A percentile compares a stretch with the other conserved stretches of the same genome.
Evolutionary conservation across 2,329 filamentous ascomycete genomes (phyloP).

Genomic region (Dendrostoma leiphaemia): DNA sequence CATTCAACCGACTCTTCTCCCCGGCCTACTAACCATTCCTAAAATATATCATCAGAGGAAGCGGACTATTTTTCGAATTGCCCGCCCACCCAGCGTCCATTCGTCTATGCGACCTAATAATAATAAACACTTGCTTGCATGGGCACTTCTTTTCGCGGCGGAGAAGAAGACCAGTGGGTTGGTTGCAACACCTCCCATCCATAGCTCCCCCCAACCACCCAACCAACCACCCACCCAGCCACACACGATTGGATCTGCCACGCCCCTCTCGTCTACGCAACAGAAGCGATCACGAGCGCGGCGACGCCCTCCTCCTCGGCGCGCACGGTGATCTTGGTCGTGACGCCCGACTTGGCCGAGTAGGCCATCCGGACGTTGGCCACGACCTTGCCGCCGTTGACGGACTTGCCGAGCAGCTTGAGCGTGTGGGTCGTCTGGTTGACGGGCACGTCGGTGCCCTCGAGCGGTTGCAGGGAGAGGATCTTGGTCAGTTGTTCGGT

Average conservation of each 20-base stretch:
- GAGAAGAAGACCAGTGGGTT: too few species aligned
- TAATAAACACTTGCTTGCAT: too few species aligned
- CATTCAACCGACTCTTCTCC: too few species aligned
- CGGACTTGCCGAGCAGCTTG: slow-evolving; percentile 94
- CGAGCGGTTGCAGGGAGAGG: slow-evolving; percentile 87
- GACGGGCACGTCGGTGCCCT: slow-evolving; percentile 88
- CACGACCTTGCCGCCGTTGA: slow-evolving; percentile 84
- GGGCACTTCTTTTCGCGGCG: too few species aligned
- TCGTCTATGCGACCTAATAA: background rate
- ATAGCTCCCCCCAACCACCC: background rate
- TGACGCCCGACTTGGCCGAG: slow-evolving; percentile 88
- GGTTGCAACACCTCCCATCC: too few species aligned
- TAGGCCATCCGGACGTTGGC: slow-evolving; percentile 90
- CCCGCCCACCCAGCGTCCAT: background rate
- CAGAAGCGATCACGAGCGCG: slow-evolving; percentile 76
- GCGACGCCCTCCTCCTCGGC: slow-evolving; percentile 93
- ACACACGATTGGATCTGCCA: too few species aligned
- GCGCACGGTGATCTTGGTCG: slow-evolving; percentile 90
- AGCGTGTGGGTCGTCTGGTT: slow-evolving; percentile 89
- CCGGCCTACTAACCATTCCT: background rate
- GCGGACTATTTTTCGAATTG: background rate
- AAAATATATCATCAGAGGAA: background rate
- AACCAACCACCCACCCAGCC: background rate
- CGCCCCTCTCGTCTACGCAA: slow-evolving; percentile 53
- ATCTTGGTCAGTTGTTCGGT: slow-evolving; percentile 86